Evolutionary conservation across 1,284 basidiomycete species (phyloP).

Genomic region (Puccinia hordei): DNA sequence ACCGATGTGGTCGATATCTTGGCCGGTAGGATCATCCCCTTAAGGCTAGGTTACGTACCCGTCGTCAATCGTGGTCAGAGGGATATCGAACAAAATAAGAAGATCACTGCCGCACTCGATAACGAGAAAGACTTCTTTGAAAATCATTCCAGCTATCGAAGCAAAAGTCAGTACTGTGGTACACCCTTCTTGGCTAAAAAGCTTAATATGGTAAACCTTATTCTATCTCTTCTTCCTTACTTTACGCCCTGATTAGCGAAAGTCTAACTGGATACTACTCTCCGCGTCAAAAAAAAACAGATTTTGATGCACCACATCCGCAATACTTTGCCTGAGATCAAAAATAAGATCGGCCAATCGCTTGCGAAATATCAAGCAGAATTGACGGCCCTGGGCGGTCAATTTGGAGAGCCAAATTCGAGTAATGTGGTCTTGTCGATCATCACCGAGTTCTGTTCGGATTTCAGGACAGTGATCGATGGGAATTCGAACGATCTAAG

Average conservation of each 20-base stretch:
- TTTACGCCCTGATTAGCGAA: not conserved
- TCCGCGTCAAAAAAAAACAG: conserved; percentile 61
- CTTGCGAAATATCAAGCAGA: conserved; percentile 84
- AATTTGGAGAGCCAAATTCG: conserved; percentile 79
- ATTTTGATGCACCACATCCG: conserved; percentile 98
- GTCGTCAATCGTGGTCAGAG: conserved; percentile 96
- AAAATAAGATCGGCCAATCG: conserved; percentile 83
- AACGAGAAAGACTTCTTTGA: conserved; percentile 90
- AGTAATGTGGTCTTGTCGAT: conserved; percentile 86
- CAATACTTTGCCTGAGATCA: conserved; percentile 93
- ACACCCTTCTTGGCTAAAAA: conserved; percentile 96
- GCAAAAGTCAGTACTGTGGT: conserved; percentile 92
- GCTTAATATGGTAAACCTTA: conserved; percentile 92
- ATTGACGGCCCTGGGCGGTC: conserved; percentile 79
- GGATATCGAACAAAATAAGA: conserved; percentile 85
- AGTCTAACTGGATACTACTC: not conserved
- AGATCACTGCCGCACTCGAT: conserved; percentile 82
- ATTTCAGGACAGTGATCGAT: conserved; percentile 94
- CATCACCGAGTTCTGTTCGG: conserved; percentile 95
- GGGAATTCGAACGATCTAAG: conserved; percentile 94
- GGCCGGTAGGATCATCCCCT: conserved; percentile 88
- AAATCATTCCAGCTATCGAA: conserved; percentile 84
- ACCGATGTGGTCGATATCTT: conserved; percentile 98
- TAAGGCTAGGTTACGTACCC: conserved; percentile 93
- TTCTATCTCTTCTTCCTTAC: conserved; percentile 53